Evolutionary conservation across 2,329 filamentous ascomycete species (phyloP), one percentile per base, ranked within the genome.

Genomic region (Cladosporium velox): DNA sequence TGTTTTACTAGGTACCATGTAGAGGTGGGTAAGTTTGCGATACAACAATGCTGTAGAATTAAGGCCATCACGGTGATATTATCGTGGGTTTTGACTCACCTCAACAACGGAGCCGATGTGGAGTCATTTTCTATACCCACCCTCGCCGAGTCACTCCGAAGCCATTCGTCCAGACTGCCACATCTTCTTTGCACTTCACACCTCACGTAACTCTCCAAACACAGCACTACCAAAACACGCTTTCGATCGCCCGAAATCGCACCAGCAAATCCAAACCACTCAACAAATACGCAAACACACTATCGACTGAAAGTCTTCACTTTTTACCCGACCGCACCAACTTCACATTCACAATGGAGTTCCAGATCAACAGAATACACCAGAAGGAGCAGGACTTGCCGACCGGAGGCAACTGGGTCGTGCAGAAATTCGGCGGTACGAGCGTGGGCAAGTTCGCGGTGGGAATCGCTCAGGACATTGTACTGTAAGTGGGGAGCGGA

Each of bases 391-490:
- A 81, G 73, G 77, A 83, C 69, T 73, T 84, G 54, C 81, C 82
- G 12, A 82, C 81, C 41, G 82, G 82, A 49, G 75, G 76, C 49
- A 79, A 79, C 67, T 97, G 93, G 93, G 85, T 96, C 34, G 91
- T 97, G 60, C 93, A 97, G 78, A 97, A 97, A 80, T 97, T 96
- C 78, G 93, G 93, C 69, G 94, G 94, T 61, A 99, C 94, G 62
- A 96, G 92, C 76, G 91, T 98, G 61, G 95, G 94, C 73, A 98
- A 98, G 81, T 97, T 96, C 74, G 90, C 93, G 62, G 85, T 81
- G 70, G 79, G 81, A 70, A 84, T 84, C 74, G 82, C 80, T 67
- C 73, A 77, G 69, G 78, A 91, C 73, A 92, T 94, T 75, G 86
- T 93, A 69, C 75, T 80, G 81, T 82, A 74, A 74, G 77, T 74